phyloP scores from a whole-genome alignment of 2,329 filamentous ascomycete genomes.

The Ophiostoma tasmaniense region DNA sequence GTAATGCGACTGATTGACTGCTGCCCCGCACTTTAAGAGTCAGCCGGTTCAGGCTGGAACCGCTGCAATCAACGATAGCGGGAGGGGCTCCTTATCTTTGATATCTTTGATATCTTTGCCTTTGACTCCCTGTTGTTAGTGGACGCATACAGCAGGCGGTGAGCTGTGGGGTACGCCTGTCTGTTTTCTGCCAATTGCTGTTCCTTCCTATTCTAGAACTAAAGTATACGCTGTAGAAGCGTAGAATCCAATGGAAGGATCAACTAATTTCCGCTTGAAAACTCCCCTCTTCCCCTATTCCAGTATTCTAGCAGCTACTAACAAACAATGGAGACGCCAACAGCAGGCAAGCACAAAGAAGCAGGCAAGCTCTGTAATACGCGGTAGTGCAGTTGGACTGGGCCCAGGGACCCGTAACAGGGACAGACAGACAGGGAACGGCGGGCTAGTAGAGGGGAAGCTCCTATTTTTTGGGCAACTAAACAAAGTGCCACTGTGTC shows the following conservation, averaged over 20 bases:
- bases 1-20: not conserved
- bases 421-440: too few species aligned
- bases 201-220: constrained; percentile 9
- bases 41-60: not conserved
- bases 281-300: constrained; percentile 13
- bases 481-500: not conserved
- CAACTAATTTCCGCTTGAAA: constrained; percentile 20
- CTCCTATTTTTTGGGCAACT: constrained; percentile 4
- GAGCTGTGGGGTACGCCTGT: not conserved
- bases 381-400: not conserved
- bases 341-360: not conserved
- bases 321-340: not conserved
- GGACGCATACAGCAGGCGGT: constrained; percentile 9
- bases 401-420: not conserved
- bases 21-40: constrained; percentile 4
- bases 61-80: not conserved
- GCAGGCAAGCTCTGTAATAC: not conserved
- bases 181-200: not conserved
- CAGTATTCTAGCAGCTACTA: not conserved
- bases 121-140: too few species aligned
- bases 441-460: not conserved
- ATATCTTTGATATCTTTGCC: not conserved
- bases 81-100: constrained; percentile 2
- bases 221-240: not conserved
- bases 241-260: constrained; percentile 15